phyloP scores from a whole-genome alignment of 495 filamentous ascomycete species.

The Evansstolkia leycettana region DNA sequence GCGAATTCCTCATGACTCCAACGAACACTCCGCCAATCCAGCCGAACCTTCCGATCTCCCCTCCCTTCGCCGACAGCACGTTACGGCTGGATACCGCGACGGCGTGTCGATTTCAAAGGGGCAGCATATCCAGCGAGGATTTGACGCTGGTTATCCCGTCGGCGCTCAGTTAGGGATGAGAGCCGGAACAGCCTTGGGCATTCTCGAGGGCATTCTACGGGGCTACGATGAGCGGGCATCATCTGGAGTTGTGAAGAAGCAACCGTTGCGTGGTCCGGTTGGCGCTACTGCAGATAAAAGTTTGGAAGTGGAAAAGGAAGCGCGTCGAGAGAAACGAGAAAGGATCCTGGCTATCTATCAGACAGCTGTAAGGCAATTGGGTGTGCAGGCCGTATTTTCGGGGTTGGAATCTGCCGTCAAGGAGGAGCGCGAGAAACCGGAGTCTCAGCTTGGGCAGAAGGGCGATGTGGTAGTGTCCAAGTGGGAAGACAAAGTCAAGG shows the following conservation, averaged over 20 bases:
- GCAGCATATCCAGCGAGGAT: conserved; percentile 61
- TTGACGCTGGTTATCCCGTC: conserved; percentile 75
- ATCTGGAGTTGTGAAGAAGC: conserved; percentile 18
- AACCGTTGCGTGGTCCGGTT: conserved; percentile 4
- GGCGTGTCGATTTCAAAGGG: conserved; percentile 65
- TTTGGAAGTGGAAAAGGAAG: conserved; percentile 7
- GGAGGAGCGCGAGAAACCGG: conserved; percentile 16
- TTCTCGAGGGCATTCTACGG: conserved; percentile 50
- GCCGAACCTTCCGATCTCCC: conserved; percentile 56
- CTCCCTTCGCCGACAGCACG: conserved; percentile 60
- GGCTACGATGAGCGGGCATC: conserved; percentile 22
- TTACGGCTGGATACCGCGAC: conserved; percentile 82
- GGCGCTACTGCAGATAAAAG: conserved; percentile 5
- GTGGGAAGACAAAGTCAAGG: conserved; percentile 38
- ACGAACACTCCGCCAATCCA: background rate
- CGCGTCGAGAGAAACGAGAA: conserved; percentile 15
- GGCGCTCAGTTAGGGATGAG: conserved; percentile 66
- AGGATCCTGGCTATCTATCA: conserved; percentile 29
- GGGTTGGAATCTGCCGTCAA: conserved; percentile 37
- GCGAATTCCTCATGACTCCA: conserved; percentile 1
- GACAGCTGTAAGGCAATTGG: conserved; percentile 47
- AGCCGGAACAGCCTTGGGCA: conserved; percentile 57
- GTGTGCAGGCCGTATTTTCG: conserved; percentile 50
- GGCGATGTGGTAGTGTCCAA: conserved; percentile 29
- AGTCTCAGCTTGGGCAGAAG: conserved; percentile 12